Base-by-base conservation (phyloP, 1,284 basidiomycete species). In the Puccinia brachypodii region DNA sequence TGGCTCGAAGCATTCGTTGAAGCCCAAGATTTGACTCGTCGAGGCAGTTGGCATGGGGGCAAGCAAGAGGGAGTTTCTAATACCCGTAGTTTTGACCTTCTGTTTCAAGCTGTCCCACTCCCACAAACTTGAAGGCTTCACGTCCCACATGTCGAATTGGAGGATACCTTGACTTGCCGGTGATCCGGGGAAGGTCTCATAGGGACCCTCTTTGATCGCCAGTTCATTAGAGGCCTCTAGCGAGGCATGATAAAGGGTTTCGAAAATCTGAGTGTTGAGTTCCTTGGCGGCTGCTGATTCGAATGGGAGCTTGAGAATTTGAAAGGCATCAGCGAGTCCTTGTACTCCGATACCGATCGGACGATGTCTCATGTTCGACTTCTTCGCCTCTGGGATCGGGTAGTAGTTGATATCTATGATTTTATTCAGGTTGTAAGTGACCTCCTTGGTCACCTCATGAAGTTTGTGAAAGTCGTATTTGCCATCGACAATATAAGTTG, bases 41-140 rank as follows among this genome's bases (percentile, higher is more conserved):
- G 95, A 98, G 0, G 97, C 97, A 33, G 97, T 99, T 0, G 97
- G 97, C 97, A 99, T 99, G 22, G 96, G 97, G 0, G 97, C 93
- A 83, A 95, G 89, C 13, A 99, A 89, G n/a, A 99, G 89, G 79
- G 96, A 98, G 89, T 99, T 99, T 83, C 96, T 89, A 73, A 99
- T 88, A 83, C 97, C 97, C 85, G 91, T 90, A 85, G 90, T 88
- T n/a, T 92, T 91, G 82, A 99, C 93, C 88, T 94, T 93, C 85
- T 90, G 92, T 89, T 96, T 98, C 86, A 99, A 89, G 81, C 89
- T 87, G 1, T 90, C 87, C 97, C 97, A 99, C 86, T 99, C 95
- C 97, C 97, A 99, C 19, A 98, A 90, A 82, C 92, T 92, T 31
- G 93, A 93, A 19, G 97, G 97, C 0, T 92, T 93, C 56, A 96